Conservation (phyloP, 345 rosid genomes). For the Rhizophora apiculata region DNA sequence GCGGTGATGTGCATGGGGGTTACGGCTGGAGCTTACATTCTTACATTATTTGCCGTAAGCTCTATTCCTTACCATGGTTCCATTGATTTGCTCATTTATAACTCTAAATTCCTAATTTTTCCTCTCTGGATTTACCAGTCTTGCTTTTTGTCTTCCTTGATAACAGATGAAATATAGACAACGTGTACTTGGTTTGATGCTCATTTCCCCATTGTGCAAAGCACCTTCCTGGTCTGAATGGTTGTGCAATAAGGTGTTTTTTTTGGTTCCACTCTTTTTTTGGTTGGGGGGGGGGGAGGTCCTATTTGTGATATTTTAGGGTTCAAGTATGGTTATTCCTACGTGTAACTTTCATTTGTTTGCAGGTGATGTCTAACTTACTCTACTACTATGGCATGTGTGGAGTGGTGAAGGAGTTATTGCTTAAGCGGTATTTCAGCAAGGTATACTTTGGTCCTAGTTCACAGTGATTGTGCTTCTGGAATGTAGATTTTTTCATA, state of each 20-base stretch:
- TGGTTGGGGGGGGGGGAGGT: neutral
- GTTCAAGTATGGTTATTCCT: constrained; percentile 11
- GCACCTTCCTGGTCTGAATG: constrained; percentile 83
- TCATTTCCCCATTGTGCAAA: constrained; percentile 89
- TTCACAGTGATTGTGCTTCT: neutral
- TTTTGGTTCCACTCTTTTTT: neutral
- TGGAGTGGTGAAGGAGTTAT: constrained; percentile 25
- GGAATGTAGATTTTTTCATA: neutral
- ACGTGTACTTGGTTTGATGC: constrained; percentile 85
- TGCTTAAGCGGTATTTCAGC: constrained; percentile 32
- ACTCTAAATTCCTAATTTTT: no score
- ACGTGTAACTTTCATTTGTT: neutral
- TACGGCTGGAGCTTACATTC: constrained; percentile 93
- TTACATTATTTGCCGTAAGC: constrained; percentile 89
- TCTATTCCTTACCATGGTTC: neutral
- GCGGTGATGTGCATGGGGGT: constrained; percentile 99
- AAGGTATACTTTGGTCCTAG: constrained; percentile 15
- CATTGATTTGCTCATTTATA: no score
- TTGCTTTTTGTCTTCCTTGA: neutral
- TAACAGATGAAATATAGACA: constrained; percentile 85
- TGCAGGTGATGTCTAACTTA: constrained; percentile 26
- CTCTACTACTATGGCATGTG: constrained; percentile 30
- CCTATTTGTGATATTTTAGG: constrained; percentile 12
- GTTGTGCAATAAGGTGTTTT: constrained; percentile 30
- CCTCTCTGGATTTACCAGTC: constrained; percentile 1